phyloP scores from a whole-genome alignment of 805 yeast genomes.

The Starmerella cellae region DNA sequence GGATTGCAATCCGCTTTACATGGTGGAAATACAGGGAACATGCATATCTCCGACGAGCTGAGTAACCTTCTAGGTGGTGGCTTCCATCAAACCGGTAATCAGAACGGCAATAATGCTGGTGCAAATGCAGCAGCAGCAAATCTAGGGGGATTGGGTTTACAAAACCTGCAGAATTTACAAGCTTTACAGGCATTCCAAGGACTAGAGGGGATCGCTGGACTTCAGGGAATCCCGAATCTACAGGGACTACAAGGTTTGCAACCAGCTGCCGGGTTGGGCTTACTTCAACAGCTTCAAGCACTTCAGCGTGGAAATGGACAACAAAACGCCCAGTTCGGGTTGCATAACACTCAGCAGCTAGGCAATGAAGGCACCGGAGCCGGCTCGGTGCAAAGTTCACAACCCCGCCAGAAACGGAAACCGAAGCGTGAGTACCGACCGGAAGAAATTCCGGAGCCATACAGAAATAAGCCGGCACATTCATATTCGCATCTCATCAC shows the following conservation, averaged over 20 bases:
- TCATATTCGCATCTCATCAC: slow-evolving; percentile 74
- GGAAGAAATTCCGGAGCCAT: slow-evolving; percentile 83
- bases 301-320: slow-evolving; percentile 6
- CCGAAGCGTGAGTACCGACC: slow-evolving; percentile 47
- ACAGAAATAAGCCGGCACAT: slow-evolving; percentile 67
- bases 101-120: not conserved
- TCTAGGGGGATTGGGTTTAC: slow-evolving; percentile 1
- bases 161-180: slow-evolving; percentile 8
- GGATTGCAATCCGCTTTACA: slow-evolving; percentile 2
- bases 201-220: slow-evolving; percentile 7
- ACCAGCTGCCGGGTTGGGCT: slow-evolving; percentile 15
- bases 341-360: too few species aligned
- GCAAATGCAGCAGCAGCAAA: not conserved
- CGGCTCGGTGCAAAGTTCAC: too few species aligned
- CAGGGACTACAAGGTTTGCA: slow-evolving; percentile 11
- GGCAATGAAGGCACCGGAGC: not conserved
- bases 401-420: slow-evolving; percentile 24
- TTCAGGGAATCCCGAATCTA: slow-evolving; percentile 6
- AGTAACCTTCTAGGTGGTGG: too few species aligned
- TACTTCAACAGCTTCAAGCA: slow-evolving; percentile 12
- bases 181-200: slow-evolving; percentile 12
- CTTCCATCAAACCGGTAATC: not conserved
- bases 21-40: not conserved
- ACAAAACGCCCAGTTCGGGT: too few species aligned
- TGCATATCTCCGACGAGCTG: not conserved